Percentiles rank a stretch among this genome's conserved stretches.
Evolutionary conservation across 495 filamentous ascomycete species (phyloP).

Genomic region (Friedmanniomyces simplex): DNA sequence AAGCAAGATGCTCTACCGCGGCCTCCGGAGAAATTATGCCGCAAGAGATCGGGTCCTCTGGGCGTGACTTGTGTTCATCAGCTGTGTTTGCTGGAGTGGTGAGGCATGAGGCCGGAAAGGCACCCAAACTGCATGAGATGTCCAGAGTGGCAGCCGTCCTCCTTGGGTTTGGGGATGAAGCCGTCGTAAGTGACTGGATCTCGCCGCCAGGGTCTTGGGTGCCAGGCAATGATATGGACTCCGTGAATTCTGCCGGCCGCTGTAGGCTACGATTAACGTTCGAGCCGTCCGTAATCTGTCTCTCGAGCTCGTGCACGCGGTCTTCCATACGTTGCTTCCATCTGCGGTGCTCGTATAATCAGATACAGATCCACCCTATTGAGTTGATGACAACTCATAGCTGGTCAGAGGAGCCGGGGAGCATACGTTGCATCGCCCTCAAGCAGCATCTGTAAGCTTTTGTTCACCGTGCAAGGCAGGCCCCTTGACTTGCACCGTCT

Average conservation of each 20-base stretch:
- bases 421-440: constrained; percentile 1
- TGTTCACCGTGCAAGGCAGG: not conserved
- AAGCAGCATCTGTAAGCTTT: constrained; percentile 1
- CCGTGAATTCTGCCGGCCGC: too few relatives aligned
- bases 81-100: not conserved
- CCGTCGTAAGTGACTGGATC: not conserved
- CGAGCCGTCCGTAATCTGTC: not conserved
- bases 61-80: not conserved
- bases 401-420: not conserved
- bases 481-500: not conserved
- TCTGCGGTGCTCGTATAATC: not conserved
- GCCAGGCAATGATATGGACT: too few relatives aligned
- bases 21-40: not conserved
- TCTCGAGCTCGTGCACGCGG: not conserved
- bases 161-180: not conserved
- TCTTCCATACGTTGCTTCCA: not conserved
- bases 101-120: not conserved
- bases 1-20: not conserved
- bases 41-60: not conserved
- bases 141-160: not conserved
- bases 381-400: too few relatives aligned
- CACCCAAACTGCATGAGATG: not conserved
- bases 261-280: too few relatives aligned
- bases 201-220: too few relatives aligned
- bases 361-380: too few relatives aligned